Percentiles rank a stretch among this genome's conserved stretches.
phyloP scores from a whole-genome alignment of 805 yeast genomes.

The Starmerella khaoyaiensis region DNA sequence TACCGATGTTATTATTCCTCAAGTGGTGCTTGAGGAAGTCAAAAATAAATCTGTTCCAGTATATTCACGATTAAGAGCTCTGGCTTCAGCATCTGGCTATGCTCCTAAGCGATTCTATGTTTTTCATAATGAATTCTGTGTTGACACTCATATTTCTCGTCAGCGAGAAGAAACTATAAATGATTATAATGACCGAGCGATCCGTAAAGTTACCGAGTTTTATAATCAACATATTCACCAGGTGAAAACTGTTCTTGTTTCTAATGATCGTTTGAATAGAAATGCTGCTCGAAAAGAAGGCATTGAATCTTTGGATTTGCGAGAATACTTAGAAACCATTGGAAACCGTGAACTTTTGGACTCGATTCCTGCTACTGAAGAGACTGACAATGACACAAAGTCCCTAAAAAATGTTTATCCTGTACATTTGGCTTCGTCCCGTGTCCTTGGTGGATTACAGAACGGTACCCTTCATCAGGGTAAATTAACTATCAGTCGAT shows the following conservation, averaged over 20 bases:
- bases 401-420: conserved; percentile 46
- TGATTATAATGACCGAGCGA: conserved; percentile 86
- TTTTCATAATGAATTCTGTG: conserved; percentile 83
- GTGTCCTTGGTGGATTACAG: conserved; percentile 81
- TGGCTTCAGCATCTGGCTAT: conserved; percentile 40
- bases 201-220: conserved; percentile 62
- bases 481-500: conserved; percentile 60
- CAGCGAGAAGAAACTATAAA: conserved; percentile 57
- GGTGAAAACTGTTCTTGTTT: conserved; percentile 32
- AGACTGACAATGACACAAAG: conserved; percentile 40
- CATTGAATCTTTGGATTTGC: conserved; percentile 42
- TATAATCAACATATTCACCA: conserved; percentile 49
- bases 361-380: conserved; percentile 37
- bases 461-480: conserved; percentile 86
- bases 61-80: conserved; percentile 66
- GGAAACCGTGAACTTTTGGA: conserved; percentile 64
- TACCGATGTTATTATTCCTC: conserved; percentile 87
- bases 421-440: conserved; percentile 65
- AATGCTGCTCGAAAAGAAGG: conserved; percentile 43
- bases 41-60: conserved; percentile 77
- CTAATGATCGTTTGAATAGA: conserved; percentile 66
- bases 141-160: conserved; percentile 55
- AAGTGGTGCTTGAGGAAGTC: conserved; percentile 87
- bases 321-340: conserved; percentile 49
- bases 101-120: conserved; percentile 71